A percentile compares a stretch with the other conserved stretches of the same genome.
phyloP scores from a whole-genome alignment of 768 basidiomycete species.

The Rhodotorula kratochvilovae region DNA sequence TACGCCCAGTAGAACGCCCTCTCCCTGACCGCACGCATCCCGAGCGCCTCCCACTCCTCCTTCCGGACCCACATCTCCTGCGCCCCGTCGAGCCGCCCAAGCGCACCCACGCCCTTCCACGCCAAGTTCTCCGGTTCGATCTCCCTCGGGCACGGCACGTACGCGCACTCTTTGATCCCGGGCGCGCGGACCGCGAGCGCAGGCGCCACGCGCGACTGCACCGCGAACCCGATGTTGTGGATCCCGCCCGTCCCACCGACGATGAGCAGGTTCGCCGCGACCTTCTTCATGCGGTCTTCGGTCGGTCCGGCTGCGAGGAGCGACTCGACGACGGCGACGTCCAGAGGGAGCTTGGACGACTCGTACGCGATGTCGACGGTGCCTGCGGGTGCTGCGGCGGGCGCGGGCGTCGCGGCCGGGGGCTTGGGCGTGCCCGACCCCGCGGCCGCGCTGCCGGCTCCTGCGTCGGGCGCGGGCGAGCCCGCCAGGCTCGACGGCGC shows the following conservation, averaged over 20 bases:
- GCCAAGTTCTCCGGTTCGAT: conserved; percentile 81
- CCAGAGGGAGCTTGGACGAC: conserved; percentile 82
- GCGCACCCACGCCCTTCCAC: conserved; percentile 91
- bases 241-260: conserved; percentile 78
- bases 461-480: conserved; percentile 7
- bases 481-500: neutral
- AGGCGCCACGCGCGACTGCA: conserved; percentile 76
- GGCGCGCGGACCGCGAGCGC: conserved; percentile 60
- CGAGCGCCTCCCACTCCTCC: no score
- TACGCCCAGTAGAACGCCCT: conserved; percentile 43
- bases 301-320: conserved; percentile 72
- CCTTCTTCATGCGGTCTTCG: conserved; percentile 83
- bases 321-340: conserved; percentile 88
- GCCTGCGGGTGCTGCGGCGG: neutral
- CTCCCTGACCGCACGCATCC: conserved; percentile 49
- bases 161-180: conserved; percentile 58
- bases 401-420: neutral
- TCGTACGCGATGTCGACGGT: conserved; percentile 67
- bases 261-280: conserved; percentile 78
- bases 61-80: conserved; percentile 89
- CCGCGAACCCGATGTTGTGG: conserved; percentile 74
- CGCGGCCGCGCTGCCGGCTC: no score
- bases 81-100: conserved; percentile 85
- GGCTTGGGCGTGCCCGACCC: neutral
- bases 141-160: conserved; percentile 90